These are phyloP conservation scores for Zelopaecilomyces penicillatus DNA, from an alignment of 2,329 filamentous ascomycete species.

Conservation along the genomic window DNA sequence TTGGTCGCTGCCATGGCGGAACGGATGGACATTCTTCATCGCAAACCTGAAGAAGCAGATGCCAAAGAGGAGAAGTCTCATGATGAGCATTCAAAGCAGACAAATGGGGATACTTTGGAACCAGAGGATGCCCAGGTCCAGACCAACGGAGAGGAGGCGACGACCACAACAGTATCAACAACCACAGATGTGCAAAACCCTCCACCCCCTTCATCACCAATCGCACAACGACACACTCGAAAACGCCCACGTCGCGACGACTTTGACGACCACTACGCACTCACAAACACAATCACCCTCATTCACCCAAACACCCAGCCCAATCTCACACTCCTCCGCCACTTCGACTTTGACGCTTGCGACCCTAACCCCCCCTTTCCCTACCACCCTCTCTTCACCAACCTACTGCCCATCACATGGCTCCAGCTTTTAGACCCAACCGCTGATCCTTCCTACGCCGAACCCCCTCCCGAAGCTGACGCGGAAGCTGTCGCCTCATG, in stretches of 20 bases:
- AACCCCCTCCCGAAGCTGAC: constrained; percentile 51
- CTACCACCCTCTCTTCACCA: constrained; percentile 70
- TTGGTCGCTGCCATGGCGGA: constrained; percentile 79
- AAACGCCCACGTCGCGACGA: constrained; percentile 33
- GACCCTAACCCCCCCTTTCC: constrained; percentile 49
- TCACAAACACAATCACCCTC: constrained; percentile 69
- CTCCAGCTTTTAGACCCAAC: constrained; percentile 76
- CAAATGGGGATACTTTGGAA: constrained; percentile 5
- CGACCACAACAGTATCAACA: constrained; percentile 4
- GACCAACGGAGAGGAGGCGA: constrained; percentile 1
- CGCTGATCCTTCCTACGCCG: constrained; percentile 64
- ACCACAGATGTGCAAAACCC: constrained; percentile 6
- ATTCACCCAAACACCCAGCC: constrained; percentile 77
- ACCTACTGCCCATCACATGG: constrained; percentile 83
- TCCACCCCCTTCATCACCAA: constrained; percentile 10
- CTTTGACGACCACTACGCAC: constrained; percentile 56
- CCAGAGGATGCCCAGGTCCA: constrained; percentile 1
- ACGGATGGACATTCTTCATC: constrained; percentile 72
- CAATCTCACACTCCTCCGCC: constrained; percentile 78
- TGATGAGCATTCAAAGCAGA: not conserved
- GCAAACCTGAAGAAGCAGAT: constrained; percentile 21
- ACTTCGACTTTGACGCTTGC: constrained; percentile 75
- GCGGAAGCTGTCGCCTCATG: constrained; percentile 56
- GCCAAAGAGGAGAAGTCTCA: constrained; percentile 1
- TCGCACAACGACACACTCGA: constrained; percentile 16